Evolutionary conservation across 345 rosid genomes (phyloP), one percentile per base, ranked within the genome.

Genomic region (Hibiscus mutabilis): DNA sequence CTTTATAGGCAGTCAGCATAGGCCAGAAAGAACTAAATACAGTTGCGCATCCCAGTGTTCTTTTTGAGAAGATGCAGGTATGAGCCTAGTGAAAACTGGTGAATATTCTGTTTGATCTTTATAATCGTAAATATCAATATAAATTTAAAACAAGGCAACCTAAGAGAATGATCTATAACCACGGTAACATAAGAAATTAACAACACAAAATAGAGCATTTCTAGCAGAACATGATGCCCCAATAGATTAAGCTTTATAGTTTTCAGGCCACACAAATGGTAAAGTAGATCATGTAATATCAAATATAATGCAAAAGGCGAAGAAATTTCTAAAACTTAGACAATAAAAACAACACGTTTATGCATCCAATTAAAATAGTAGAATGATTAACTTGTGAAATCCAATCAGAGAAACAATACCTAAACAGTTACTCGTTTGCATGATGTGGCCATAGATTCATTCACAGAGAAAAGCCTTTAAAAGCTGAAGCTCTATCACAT

Each of bases 351-450:
- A 42, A 12, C 33, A 40, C 51, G 42, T 18, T 65, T 66, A 25
- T 8, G 37, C 53, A 21, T 40, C 18, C 21, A 64, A 21, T 5
- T 19, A 15, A 49, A 53, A 69, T 16, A 53, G 27, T 29, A 2
- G 18, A 24, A 33, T 31, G 19, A 35, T 47, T 42, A 59, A 37
- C 53, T 5, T n/a, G 22, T 3, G 13, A 42, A 71, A 44, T 42
- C 27, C 35, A 29, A 53, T 53, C 27, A 19, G 24, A 59, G 66
- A 56, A 72, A 66, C 37, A 73, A 44, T 84, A 84, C 92, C 93
- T 85, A 81, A 77, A 82, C 83, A 79, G 76, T 70, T 78, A 74
- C 72, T 68, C 69, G 53, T 73, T 73, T 31, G 78, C 77, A 33
- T 55, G 76, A 44, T 74, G 76, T 24, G 52, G 75, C 10, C 82